Percentiles rank a stretch among this genome's conserved stretches.
These are phyloP conservation scores for Steccherinum ochraceum DNA, from an alignment of 768 basidiomycete genomes.

Conservation along the genomic window DNA sequence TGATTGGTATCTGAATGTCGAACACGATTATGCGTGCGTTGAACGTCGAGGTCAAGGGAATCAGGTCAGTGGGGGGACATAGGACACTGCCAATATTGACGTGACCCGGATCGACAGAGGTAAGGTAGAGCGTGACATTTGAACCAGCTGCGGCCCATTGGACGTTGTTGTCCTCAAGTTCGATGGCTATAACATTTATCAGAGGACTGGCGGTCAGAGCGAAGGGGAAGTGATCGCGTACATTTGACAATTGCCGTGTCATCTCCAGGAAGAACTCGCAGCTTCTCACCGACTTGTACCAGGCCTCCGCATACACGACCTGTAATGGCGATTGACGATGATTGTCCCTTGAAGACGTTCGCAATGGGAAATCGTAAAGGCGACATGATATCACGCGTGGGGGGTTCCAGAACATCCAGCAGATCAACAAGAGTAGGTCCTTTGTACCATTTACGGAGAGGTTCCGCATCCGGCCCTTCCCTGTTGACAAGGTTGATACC, in stretches of 20 bases:
- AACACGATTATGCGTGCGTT: conserved; percentile 89
- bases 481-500: conserved; percentile 74
- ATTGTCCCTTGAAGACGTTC: conserved; percentile 90
- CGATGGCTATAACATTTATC: conserved; percentile 54
- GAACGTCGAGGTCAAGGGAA: conserved; percentile 75
- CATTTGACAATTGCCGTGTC: conserved; percentile 78
- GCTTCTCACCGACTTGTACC: conserved; percentile 84
- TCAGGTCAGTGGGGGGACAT: conserved; percentile 64
- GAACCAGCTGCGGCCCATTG: conserved; percentile 89
- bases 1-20: conserved; percentile 87
- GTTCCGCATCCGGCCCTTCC: conserved; percentile 38
- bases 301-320: conserved; percentile 85
- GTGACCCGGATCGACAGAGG: conserved; percentile 79
- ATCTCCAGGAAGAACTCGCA: conserved; percentile 88
- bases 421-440: conserved; percentile 82
- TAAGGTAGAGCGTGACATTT: conserved; percentile 82
- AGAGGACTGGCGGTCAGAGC: neutral
- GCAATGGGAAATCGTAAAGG: conserved; percentile 86
- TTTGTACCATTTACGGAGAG: conserved; percentile 68
- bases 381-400: conserved; percentile 64
- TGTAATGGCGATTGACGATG: conserved; percentile 69
- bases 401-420: conserved; percentile 79
- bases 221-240: conserved; percentile 16
- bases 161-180: conserved; percentile 68
- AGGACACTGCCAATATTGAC: conserved; percentile 85